A percentile compares a stretch with the other conserved stretches of the same genome.
Conservation (phyloP, 2,329 filamentous ascomycete species). For the Monascus ruber region DNA sequence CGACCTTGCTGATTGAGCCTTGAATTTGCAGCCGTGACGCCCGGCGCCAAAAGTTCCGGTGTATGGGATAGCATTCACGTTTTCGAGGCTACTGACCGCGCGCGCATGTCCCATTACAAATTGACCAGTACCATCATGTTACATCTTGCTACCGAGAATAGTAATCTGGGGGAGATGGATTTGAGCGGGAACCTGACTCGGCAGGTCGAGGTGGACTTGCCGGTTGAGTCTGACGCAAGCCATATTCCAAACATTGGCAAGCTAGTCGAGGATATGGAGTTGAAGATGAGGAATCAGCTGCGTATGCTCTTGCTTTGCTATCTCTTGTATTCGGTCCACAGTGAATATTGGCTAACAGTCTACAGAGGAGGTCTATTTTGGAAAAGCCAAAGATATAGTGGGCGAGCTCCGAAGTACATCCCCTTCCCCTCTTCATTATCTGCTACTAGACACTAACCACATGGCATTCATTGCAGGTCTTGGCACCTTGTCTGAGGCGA, state of each 20-base stretch:
- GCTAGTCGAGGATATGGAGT: slow-evolving; percentile 97
- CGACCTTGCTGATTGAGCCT: background rate
- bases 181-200: slow-evolving; percentile 96
- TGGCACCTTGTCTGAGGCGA: slow-evolving; percentile 70
- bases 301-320: slow-evolving; percentile 30
- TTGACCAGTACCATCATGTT: slow-evolving; percentile 95
- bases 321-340: slow-evolving; percentile 8
- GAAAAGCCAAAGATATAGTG: slow-evolving; percentile 97
- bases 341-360: background rate
- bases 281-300: slow-evolving; percentile 96
- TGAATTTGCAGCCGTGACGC: slow-evolving; percentile 45
- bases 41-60: slow-evolving; percentile 58
- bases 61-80: slow-evolving; percentile 99
- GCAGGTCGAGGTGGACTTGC: slow-evolving; percentile 84
- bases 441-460: background rate
- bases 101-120: slow-evolving; percentile 89
- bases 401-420: slow-evolving; percentile 74
- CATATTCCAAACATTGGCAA: slow-evolving; percentile 93
- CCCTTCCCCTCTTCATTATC: background rate
- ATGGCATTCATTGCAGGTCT: slow-evolving; percentile 39
- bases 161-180: slow-evolving; percentile 71
- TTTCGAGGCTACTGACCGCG: slow-evolving; percentile 89
- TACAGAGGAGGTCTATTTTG: slow-evolving; percentile 90
- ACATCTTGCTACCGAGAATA: slow-evolving; percentile 59
- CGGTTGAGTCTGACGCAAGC: slow-evolving; percentile 78